These are phyloP conservation scores for Neonectria coccinea DNA, from an alignment of 2,329 filamentous ascomycete species.

Conservation along the genomic window DNA sequence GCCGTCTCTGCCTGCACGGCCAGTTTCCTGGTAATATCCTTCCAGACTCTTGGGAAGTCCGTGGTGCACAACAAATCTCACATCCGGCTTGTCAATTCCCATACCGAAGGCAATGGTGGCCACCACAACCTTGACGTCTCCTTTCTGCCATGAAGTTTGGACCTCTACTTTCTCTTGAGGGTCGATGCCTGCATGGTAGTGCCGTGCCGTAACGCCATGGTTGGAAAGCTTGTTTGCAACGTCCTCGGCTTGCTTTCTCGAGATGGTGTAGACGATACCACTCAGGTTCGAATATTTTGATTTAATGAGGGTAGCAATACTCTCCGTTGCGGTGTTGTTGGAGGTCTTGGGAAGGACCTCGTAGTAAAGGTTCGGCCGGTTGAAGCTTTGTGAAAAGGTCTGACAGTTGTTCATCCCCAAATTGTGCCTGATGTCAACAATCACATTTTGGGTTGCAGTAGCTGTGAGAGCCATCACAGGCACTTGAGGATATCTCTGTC, in stretches of 20 bases:
- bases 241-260: slow-evolving; percentile 83
- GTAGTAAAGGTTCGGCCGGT: slow-evolving; percentile 93
- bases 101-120: slow-evolving; percentile 99
- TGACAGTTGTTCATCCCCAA: slow-evolving; percentile 84
- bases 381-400: slow-evolving; percentile 92
- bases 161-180: slow-evolving; percentile 75
- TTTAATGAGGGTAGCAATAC: slow-evolving; percentile 76
- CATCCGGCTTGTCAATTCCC: slow-evolving; percentile 99
- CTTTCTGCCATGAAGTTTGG: slow-evolving; percentile 86
- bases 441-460: slow-evolving; percentile 93
- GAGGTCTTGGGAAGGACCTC: slow-evolving; percentile 81
- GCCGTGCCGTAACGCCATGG: slow-evolving; percentile 76
- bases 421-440: slow-evolving; percentile 90
- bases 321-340: slow-evolving; percentile 56
- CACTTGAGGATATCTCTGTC: slow-evolving; percentile 78
- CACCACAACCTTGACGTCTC: slow-evolving; percentile 87
- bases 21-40: slow-evolving; percentile 98
- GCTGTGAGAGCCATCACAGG: slow-evolving; percentile 96
- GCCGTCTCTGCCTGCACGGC: slow-evolving; percentile 92
- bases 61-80: slow-evolving; percentile 95
- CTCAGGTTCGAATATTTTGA: slow-evolving; percentile 76
- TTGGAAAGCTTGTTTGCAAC: slow-evolving; percentile 77
- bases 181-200: slow-evolving; percentile 88
- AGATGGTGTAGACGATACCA: slow-evolving; percentile 94
- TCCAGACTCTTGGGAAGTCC: slow-evolving; percentile 94